Evolutionary conservation across 140 eudicot genomes (phyloP).

Genomic region (Bidens hawaiensis): DNA sequence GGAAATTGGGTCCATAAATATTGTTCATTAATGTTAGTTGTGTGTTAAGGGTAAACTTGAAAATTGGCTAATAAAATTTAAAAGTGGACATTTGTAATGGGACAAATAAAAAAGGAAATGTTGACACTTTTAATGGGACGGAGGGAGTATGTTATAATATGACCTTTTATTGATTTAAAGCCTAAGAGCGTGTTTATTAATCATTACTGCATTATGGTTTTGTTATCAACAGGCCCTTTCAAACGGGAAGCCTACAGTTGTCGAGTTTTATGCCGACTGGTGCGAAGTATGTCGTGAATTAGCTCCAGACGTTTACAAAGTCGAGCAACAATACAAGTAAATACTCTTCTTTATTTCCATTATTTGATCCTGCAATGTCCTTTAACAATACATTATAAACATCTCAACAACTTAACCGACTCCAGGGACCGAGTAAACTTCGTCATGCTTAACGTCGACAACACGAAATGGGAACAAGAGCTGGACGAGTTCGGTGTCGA

Average conservation of each 20-base stretch:
- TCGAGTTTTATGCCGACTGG: constrained; percentile 99
- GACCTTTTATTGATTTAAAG: background rate
- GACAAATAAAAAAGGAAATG: no score
- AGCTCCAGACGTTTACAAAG: constrained; percentile 97
- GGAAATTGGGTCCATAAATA: no score
- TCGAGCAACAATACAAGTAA: constrained; percentile 93
- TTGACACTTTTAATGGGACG: no score
- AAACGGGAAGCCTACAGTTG: constrained; percentile 97
- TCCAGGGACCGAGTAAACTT: constrained; percentile 88
- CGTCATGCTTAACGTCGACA: constrained; percentile 96
- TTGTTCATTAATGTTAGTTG: no score
- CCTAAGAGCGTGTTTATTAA: background rate
- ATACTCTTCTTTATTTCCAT: background rate
- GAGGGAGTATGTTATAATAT: background rate
- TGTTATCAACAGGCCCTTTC: constrained; percentile 69
- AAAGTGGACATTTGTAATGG: no score
- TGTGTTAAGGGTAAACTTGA: no score
- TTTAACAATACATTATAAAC: no score
- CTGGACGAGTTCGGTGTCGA: constrained; percentile 97
- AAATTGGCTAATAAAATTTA: no score
- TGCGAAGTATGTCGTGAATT: constrained; percentile 98
- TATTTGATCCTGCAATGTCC: no score
- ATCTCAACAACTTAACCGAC: background rate
- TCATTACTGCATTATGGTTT: constrained; percentile 1
- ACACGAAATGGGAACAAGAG: constrained; percentile 99